Base-by-base conservation (phyloP, 2,329 filamentous ascomycete species). In the Aulographum hederae region DNA sequence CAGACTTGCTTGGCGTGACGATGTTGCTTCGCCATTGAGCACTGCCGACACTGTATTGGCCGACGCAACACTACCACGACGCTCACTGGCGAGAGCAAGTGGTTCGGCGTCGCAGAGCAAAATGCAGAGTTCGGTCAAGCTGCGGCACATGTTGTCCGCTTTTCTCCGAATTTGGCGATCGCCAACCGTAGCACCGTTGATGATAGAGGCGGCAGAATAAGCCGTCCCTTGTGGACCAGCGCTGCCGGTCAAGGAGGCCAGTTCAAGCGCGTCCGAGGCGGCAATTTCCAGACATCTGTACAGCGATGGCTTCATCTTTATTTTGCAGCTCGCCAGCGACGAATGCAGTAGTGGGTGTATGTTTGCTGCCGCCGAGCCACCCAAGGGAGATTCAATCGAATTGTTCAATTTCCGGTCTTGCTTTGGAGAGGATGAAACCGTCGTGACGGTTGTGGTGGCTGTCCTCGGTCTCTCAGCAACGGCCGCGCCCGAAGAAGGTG, bases 71-170 rank as follows among this genome's bases (percentile, higher is more conserved):
- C n/a, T n/a, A n/a, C n/a, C n/a, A n/a, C n/a, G n/a, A n/a, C n/a
- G n/a, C n/a, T n/a, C n/a, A n/a, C n/a, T n/a, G n/a, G n/a, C n/a
- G 34, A 39, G 11, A n/a, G 32, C 47, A 32, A 52, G 50, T 48
- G 27, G 32, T 31, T 52, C 52, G 18, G 37, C 44, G 17, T 62
- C 58, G 39, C 54, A 59, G 11, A 98, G 59, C 1, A 84, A 79
- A 34, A 98, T 68, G 47, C 82, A 93, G 5, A 98, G 63, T 52
- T 98, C 89, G 0, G 86, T 95, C 40, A 98, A 58, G 46, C 79
- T 89, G 33, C 86, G 77, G 50, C 89, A 95, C 48, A 98, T 73
- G 46, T 78, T 84, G 48, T 98, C 86, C 18, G 82, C 81, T 53
- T 93, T 94, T 38, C 86, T 73, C 30, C 84, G 73, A 12, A 93